Evolutionary conservation across 495 filamentous ascomycete species (phyloP).

Genomic region (Penicillium fimorum): DNA sequence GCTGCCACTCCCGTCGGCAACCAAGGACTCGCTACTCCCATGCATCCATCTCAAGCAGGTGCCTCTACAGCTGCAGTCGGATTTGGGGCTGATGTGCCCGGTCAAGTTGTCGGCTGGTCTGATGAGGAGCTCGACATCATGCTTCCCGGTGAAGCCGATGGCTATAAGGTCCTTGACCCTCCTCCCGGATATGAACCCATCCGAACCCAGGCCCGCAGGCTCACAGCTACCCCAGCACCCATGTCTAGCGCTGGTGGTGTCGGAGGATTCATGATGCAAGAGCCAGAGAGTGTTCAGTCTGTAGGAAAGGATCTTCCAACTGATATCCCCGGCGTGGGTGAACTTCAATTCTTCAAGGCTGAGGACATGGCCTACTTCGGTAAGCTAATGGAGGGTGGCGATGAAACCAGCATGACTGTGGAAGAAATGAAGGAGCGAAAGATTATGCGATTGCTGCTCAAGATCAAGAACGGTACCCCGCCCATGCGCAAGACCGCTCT

Average conservation of each 20-base stretch:
- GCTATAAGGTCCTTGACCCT: slow-evolving; percentile 90
- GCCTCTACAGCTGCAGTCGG: slow-evolving; percentile 53
- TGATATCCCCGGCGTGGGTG: slow-evolving; percentile 95
- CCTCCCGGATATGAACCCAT: slow-evolving; percentile 92
- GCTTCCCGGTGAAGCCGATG: slow-evolving; percentile 70
- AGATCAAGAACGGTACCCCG: slow-evolving; percentile 99
- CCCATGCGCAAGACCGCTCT: slow-evolving; percentile 99
- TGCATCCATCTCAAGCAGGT: slow-evolving; percentile 72
- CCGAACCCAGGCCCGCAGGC: slow-evolving; percentile 69
- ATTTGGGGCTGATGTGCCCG: slow-evolving; percentile 81
- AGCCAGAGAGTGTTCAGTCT: slow-evolving; percentile 75
- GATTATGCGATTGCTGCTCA: slow-evolving; percentile 94
- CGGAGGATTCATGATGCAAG: slow-evolving; percentile 97
- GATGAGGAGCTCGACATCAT: slow-evolving; percentile 94
- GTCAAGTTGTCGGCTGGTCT: slow-evolving; percentile 73
- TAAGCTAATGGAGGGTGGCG: slow-evolving; percentile 91
- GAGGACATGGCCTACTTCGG: slow-evolving; percentile 99
- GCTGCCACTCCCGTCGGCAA: slow-evolving; percentile 78
- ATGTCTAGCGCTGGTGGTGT: slow-evolving; percentile 60
- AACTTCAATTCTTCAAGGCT: slow-evolving; percentile 97
- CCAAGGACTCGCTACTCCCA: slow-evolving; percentile 78
- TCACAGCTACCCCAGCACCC: slow-evolving; percentile 72
- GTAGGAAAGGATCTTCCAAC: slow-evolving; percentile 92
- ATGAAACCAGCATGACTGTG: slow-evolving; percentile 87
- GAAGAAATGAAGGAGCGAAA: slow-evolving; percentile 98